A percentile compares a stretch with the other conserved stretches of the same genome.
Conservation (phyloP, 2,329 filamentous ascomycete genomes). For the Escovopsis sp. region DNA sequence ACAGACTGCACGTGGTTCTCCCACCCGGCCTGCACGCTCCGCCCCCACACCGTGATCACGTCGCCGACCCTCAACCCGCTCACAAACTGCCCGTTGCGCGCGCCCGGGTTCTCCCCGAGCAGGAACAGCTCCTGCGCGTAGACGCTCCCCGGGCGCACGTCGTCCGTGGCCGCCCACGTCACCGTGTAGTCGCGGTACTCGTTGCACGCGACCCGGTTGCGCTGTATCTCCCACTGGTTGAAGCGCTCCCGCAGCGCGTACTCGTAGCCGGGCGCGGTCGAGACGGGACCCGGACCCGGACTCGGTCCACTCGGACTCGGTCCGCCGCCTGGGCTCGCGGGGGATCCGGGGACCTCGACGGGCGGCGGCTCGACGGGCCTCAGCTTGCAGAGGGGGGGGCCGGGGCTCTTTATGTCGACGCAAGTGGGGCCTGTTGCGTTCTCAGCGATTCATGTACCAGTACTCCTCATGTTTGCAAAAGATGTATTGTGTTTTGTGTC, state of each 20-base stretch:
- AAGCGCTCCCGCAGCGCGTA: background rate
- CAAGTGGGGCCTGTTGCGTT: background rate
- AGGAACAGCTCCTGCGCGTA: conserved; percentile 22
- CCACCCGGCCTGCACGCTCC: conserved; percentile 41
- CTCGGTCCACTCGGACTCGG: no score
- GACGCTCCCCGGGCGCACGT: conserved; percentile 27
- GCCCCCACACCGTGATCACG: conserved; percentile 46
- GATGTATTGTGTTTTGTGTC: no score
- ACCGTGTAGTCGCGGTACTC: conserved; percentile 28
- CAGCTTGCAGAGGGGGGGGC: conserved; percentile 1
- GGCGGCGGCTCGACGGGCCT: conserved; percentile 1
- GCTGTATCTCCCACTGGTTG: conserved; percentile 30
- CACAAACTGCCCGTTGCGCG: conserved; percentile 40
- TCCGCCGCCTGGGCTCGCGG: background rate
- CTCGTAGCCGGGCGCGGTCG: no score
- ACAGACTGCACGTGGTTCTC: conserved; percentile 33
- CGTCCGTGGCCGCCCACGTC: conserved; percentile 38
- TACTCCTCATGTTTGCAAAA: no score
- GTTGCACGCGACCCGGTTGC: conserved; percentile 25
- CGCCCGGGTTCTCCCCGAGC: conserved; percentile 34
- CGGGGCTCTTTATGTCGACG: background rate
- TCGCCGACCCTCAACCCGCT: conserved; percentile 41
- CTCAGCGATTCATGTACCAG: no score
- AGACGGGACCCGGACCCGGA: no score
- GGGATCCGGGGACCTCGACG: background rate